Evolutionary conservation across 306 rosid species (phyloP).

Genomic region (Trifolium subterraneum): DNA sequence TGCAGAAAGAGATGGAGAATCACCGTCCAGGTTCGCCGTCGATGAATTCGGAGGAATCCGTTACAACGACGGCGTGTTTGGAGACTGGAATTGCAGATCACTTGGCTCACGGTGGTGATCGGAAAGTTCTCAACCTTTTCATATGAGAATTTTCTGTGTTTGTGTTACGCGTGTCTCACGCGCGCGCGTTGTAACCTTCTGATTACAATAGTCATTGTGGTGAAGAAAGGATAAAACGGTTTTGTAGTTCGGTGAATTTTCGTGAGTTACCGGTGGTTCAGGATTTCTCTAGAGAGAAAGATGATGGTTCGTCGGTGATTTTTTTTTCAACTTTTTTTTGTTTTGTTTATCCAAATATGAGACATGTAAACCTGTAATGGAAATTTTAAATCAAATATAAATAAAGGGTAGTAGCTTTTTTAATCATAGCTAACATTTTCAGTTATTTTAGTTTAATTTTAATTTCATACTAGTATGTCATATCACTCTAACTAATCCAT

Average conservation of each 20-base stretch:
- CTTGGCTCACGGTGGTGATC: conserved; percentile 46
- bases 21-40: conserved; percentile 76
- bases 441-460: background rate
- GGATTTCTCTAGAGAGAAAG: conserved; percentile 78
- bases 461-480: no score
- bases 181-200: conserved; percentile 39
- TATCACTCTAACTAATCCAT: no score
- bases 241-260: conserved; percentile 65
- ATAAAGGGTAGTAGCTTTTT: background rate
- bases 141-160: conserved; percentile 45
- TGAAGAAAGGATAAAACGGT: conserved; percentile 23
- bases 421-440: background rate
- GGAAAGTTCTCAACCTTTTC: conserved; percentile 86
- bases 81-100: conserved; percentile 59
- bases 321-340: background rate
- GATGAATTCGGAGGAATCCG: conserved; percentile 92
- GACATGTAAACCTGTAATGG: conserved; percentile 42
- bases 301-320: conserved; percentile 81
- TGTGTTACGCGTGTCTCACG: conserved; percentile 28
- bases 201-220: conserved; percentile 6
- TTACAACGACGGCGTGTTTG: conserved; percentile 64
- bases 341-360: conserved; percentile 8
- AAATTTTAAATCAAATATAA: conserved; percentile 48
- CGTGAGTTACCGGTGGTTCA: conserved; percentile 69
- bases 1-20: conserved; percentile 49